Evolutionary conservation across 202 grass and related monocot species (phyloP), one percentile per base, ranked within the genome.

Genomic region (Setaria viridis): DNA sequence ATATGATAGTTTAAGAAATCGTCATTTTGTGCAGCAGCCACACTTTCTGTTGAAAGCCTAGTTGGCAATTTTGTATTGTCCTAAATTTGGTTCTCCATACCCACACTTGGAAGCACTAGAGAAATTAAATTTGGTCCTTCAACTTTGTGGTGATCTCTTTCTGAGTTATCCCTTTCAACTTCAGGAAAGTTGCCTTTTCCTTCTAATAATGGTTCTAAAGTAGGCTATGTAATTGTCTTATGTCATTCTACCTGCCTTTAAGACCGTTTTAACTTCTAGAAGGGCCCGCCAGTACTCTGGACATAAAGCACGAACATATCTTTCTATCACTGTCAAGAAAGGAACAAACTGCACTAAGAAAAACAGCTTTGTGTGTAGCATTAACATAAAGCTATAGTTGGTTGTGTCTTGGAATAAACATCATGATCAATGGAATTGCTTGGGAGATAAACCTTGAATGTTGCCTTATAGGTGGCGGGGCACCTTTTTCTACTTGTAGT

Each of bases 241-340:
- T 50, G 66, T 29, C 13, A 48, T 59, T 59, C 15, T 7, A 20
- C 37, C n/a, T 70, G 7, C n/a, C 25, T 35, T 72, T n/a, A 47
- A 25, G 53, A 82, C 34, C 43, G 66, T 59, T 47, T 59, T 35
- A 62, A 48, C 80, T 82, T 82, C 68, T 82, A 50, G 55, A 50
- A 49, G 49, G 19, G 29, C 11, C 25, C 6, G 9, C 8, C 37
- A 35, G 63, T 77, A 68, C 63, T 37, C 63, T 55, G 33, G 54
- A 54, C 48, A 39, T 81, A 33, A 4, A 42, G 30, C 19, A 16
- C 7, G 4, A 67, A 57, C 33, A 29, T 5, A 41, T 49, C 7
- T 69, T 67, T 76, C 14, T 41, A 60, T 60, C 20, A 60, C 32
- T 76, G n/a, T 56, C 62, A 67, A 67, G 35, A 17, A 74, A 37